These are phyloP conservation scores for Nicotiana rustica DNA, from an alignment of 305 asterid genomes.

Conservation along the genomic window DNA sequence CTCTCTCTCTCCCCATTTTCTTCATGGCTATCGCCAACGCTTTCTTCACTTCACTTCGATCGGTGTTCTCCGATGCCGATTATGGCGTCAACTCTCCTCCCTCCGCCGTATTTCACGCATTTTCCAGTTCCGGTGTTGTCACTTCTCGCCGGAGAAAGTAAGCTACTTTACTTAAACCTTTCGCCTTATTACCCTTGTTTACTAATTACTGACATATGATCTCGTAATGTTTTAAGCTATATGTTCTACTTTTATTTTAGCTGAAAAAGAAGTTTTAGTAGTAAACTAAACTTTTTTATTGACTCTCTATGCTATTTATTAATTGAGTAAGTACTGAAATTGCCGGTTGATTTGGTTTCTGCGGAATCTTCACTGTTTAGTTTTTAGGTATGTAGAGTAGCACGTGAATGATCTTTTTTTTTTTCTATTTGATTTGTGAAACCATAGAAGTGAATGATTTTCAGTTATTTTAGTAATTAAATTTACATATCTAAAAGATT, in stretches of 20 bases:
- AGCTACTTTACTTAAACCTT: constrained; percentile 32
- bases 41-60: constrained; percentile 51
- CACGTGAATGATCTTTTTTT: not conserved
- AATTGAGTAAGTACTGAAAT: not conserved
- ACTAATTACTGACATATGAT: not conserved
- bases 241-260: constrained; percentile 19
- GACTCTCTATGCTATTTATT: not conserved
- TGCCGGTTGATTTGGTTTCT: not conserved
- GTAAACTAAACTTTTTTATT: not conserved
- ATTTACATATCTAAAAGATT: not conserved
- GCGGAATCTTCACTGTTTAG: not conserved
- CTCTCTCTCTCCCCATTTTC: not conserved
- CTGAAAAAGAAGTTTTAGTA: not conserved
- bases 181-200: constrained; percentile 31
- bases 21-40: constrained; percentile 62
- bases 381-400: not conserved
- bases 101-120: constrained; percentile 40
- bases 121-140: constrained; percentile 16
- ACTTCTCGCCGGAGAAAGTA: constrained; percentile 43
- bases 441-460: not conserved
- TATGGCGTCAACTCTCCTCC: constrained; percentile 32
- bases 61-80: constrained; percentile 36
- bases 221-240: constrained; percentile 13
- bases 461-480: not conserved
- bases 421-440: not conserved